Evolutionary conservation across 768 basidiomycete genomes (phyloP), one percentile per base, ranked within the genome.

Genomic region (Kondoa malvinella): DNA sequence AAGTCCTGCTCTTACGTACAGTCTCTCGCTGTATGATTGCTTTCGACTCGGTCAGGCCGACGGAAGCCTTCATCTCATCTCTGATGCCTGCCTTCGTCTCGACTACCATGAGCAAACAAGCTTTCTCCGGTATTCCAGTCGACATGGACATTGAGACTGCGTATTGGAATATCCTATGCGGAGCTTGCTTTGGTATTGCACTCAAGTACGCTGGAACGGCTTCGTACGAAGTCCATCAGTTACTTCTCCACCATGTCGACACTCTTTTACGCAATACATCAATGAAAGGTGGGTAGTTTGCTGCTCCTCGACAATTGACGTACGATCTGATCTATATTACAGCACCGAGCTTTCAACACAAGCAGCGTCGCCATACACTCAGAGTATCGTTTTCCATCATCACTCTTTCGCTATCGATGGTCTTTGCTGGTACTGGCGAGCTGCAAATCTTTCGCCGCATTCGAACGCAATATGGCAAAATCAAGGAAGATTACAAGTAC

Each of bases 391-490:
- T 96, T 34, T 92, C 88, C 74, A 79, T 92, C 56, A 87, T 97
- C 66, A 87, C 89, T 0, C 81, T 95, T 34, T 81, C 92, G 0
- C 78, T 95, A 33, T 85, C 88, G 74, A 87, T 94, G 82, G 87
- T 97, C 57, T 94, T 97, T 89, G 91, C 94, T 1, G 95, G 95
- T 12, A 94, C 92, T 0, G 95, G 95, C 2, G 92, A 97, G 76
- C 83, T 96, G 63, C 87, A 86, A 66, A 89, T 88, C 72, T 80
- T 97, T 21, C 84, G 89, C 25, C 83, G 92, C 26, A 81, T 97
- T 15, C 83, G 95, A 25, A 87, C 89, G 76, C 85, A 88, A 4
- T 96, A 90, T 74, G 94, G 92, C 29, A 86, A 90, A 82, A 84
- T 86, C 80, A 84, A 86, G 71, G 74, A 76, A 14, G 69, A 66